A percentile compares a stretch with the other conserved stretches of the same genome.
These are phyloP conservation scores for Picea mariana DNA, from an alignment of 83 land plant genomes.

Conservation along the genomic window DNA sequence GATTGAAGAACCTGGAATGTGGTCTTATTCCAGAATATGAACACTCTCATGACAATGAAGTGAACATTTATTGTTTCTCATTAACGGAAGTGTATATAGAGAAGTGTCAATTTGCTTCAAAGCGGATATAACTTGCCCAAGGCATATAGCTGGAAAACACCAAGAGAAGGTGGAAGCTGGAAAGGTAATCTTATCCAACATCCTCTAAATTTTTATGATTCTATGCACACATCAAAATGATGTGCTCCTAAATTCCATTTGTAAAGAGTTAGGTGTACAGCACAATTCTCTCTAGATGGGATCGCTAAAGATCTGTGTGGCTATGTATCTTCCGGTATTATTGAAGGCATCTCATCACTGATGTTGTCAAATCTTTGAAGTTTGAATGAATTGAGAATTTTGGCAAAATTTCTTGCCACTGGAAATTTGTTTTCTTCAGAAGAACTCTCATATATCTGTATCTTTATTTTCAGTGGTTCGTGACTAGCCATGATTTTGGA, in stretches of 20 bases:
- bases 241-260: not conserved
- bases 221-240: not conserved
- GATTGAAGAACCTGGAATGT: too few relatives aligned
- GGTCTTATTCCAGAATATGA: not conserved
- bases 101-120: not conserved
- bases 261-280: not conserved
- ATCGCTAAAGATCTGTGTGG: slow-evolving; percentile 4
- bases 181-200: not conserved
- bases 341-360: not conserved
- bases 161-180: too few relatives aligned
- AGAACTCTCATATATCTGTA: not conserved
- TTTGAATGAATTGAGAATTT: slow-evolving; percentile 5
- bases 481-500: not conserved
- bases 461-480: not conserved
- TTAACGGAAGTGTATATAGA: not conserved
- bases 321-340: not conserved
- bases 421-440: not conserved
- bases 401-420: not conserved
- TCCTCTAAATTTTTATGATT: not conserved
- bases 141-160: not conserved
- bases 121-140: not conserved
- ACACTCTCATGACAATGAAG: not conserved
- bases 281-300: not conserved
- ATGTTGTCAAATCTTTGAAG: not conserved
- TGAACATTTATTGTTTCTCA: not conserved